Conservation (phyloP, 164 flowering plant species). For the Dillenia turbinata region DNA sequence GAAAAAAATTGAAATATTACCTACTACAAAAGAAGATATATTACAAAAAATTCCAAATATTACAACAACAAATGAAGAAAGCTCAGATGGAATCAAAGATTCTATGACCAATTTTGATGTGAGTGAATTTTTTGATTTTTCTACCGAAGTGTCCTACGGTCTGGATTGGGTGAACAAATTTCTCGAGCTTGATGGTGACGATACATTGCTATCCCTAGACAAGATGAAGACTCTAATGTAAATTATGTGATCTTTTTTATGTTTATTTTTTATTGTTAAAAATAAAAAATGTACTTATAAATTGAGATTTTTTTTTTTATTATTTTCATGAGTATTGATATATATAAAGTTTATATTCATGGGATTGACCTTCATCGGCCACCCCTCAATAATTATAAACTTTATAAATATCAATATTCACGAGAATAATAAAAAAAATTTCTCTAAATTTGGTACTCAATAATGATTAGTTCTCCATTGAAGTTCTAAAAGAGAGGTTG, state of each 20-base stretch:
- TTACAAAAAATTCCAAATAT: background rate
- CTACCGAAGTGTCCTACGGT: conserved; percentile 20
- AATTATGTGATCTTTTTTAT: background rate
- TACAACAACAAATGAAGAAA: background rate
- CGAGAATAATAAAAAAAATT: no score
- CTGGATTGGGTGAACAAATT: conserved; percentile 33
- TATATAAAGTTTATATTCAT: background rate
- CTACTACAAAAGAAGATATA: background rate
- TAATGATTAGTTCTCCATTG: no score
- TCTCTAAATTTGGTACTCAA: no score
- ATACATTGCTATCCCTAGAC: conserved; percentile 5
- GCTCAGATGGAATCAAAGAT: background rate
- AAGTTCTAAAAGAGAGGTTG: no score
- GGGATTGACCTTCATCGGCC: background rate
- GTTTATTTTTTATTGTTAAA: background rate
- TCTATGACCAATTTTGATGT: conserved; percentile 15
- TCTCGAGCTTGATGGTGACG: conserved; percentile 27
- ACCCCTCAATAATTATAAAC: no score
- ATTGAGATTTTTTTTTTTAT: background rate
- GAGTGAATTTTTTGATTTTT: conserved; percentile 30
- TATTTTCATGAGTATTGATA: background rate
- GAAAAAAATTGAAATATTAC: conserved; percentile 3
- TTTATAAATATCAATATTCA: no score
- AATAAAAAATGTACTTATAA: background rate
- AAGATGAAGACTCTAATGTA: background rate